These are phyloP conservation scores for Tuber microsphaerosporum DNA, from an alignment of 495 filamentous ascomycete genomes.

Conservation along the genomic window DNA sequence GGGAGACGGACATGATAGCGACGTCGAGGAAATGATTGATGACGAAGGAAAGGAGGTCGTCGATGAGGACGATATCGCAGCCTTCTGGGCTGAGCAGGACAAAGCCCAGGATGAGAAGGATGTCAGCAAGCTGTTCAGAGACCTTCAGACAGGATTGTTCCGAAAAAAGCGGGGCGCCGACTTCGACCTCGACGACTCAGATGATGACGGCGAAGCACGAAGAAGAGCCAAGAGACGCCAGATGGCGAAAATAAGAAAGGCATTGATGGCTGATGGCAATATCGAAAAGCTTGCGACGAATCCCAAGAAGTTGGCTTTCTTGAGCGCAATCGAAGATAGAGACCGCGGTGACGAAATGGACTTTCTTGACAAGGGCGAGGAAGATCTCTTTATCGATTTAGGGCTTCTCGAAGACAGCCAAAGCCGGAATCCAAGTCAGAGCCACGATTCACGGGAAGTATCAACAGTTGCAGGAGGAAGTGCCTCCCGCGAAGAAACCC, in stretches of 20 bases:
- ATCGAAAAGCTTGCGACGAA: conserved; percentile 84
- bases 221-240: conserved; percentile 76
- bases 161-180: conserved; percentile 68
- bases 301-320: conserved; percentile 82
- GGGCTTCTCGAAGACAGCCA: conserved; percentile 46
- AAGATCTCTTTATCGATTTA: conserved; percentile 46
- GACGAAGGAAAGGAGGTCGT: conserved; percentile 59
- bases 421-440: conserved; percentile 37
- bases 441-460: conserved; percentile 38
- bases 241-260: conserved; percentile 85
- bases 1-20: conserved; percentile 57
- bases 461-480: conserved; percentile 48
- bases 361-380: conserved; percentile 57
- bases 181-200: conserved; percentile 71
- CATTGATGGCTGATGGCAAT: conserved; percentile 81
- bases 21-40: conserved; percentile 81
- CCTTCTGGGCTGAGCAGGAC: conserved; percentile 71
- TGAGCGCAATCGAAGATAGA: conserved; percentile 78
- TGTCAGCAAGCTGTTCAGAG: conserved; percentile 80
- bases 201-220: conserved; percentile 68
- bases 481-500: conserved; percentile 4
- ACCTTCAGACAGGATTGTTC: conserved; percentile 78
- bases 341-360: conserved; percentile 72
- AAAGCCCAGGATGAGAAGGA: conserved; percentile 69
- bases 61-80: conserved; percentile 73